phyloP scores from a whole-genome alignment of 2,329 filamentous ascomycete species.

The Cryphonectria nitschkei region DNA sequence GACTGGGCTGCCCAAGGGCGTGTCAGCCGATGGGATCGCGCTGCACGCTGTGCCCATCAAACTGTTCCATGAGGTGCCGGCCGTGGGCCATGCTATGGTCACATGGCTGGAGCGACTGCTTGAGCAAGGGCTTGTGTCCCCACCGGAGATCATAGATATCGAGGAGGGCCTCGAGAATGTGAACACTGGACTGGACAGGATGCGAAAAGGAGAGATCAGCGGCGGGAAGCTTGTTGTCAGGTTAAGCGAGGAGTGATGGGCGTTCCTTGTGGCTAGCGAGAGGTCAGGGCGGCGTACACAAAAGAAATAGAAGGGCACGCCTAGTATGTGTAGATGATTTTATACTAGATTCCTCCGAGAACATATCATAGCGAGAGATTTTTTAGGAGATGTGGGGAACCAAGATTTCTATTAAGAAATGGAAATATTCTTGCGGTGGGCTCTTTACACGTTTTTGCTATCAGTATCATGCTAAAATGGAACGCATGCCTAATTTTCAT shows the following conservation, averaged over 20 bases:
- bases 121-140: slow-evolving; percentile 52
- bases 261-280: neutral
- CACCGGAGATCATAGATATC: slow-evolving; percentile 68
- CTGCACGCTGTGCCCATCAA: slow-evolving; percentile 76
- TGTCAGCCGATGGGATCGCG: slow-evolving; percentile 47
- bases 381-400: neutral
- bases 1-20: slow-evolving; percentile 66
- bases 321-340: neutral
- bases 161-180: slow-evolving; percentile 67
- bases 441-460: neutral
- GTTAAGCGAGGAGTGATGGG: slow-evolving; percentile 30
- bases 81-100: slow-evolving; percentile 65
- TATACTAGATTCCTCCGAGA: neutral
- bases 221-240: slow-evolving; percentile 70
- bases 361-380: neutral
- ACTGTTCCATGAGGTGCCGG: slow-evolving; percentile 70
- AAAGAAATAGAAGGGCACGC: neutral
- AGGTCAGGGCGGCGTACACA: neutral
- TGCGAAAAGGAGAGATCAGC: slow-evolving; percentile 68
- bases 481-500: neutral
- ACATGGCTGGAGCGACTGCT: slow-evolving; percentile 71
- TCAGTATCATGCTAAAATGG: neutral
- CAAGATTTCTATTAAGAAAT: neutral
- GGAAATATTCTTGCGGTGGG: neutral
- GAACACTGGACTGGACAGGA: slow-evolving; percentile 68